Base-by-base conservation (phyloP, 768 basidiomycete genomes). In the Candolleomyces aberdarensis region DNA sequence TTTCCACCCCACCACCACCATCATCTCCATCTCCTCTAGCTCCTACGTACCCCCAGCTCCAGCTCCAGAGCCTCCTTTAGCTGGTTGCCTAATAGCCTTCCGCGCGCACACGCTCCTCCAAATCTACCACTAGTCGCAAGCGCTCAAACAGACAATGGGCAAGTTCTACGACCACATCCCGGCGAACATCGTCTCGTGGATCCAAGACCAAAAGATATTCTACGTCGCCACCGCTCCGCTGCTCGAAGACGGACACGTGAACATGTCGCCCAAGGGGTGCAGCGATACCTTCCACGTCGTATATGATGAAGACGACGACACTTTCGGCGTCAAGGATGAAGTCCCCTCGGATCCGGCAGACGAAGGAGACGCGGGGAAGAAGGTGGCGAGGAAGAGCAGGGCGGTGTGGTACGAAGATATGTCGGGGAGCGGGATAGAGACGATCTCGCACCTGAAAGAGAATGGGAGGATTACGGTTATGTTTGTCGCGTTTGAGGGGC, bases 361-460 rank as follows among this genome's bases (percentile, higher is more conserved):
- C 36, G 36, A 15, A 2, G 58, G 41, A 13, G 32, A 9, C 29
- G 22, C 20, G 20, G 29, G 15, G 20, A 61, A 61, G 40, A 52
- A 22, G 13, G 26, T 32, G 5, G 14, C 15, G 14, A 17, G 10
- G 17, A 71, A 79, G 56, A 68, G 75, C 43, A 81, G 74, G 29
- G 75, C 69, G 22, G 83, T 85, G 10, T 88, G 87, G 86, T 88
- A 89, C 64, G 85, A 88, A 64, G 86, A 89, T 65, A 72, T 86
- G 63, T 83, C 81, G 8, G 87, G 87, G 8, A 86, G 85, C 65
- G 59, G 85, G 9, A 66, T 80, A 43, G 86, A 86, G 69, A 87
- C 85, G 0, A 79, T 86, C 48, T 74, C 86, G 1, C 86, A 88
- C 64, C 55, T 87, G 31, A 77, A 81, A 20, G 85, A 88, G 62